Conservation (phyloP, 768 basidiomycete species). For the Mycena venus region DNA sequence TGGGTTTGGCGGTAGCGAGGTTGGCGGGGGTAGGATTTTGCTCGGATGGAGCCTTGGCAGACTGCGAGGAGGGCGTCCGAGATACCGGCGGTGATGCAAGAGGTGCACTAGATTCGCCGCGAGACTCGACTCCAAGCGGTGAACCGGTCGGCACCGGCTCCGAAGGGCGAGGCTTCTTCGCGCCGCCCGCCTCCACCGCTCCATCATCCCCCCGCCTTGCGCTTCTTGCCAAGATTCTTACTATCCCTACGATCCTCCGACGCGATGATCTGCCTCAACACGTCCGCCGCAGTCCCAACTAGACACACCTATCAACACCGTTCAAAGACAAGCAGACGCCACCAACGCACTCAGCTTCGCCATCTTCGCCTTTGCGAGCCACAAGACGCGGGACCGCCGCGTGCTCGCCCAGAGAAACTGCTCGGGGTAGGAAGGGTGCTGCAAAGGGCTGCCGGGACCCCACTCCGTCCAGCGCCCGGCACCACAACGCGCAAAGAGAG, state of each 20-base stretch:
- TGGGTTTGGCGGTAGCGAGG: background rate
- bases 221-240: slow-evolving; percentile 16
- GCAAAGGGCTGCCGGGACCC: slow-evolving; percentile 14
- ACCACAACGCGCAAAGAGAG: slow-evolving; percentile 1
- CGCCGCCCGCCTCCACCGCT: background rate
- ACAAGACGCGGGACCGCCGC: background rate
- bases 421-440: background rate
- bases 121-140: too few species aligned
- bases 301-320: background rate
- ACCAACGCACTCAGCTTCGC: background rate
- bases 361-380: background rate
- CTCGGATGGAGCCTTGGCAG: background rate
- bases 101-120: background rate
- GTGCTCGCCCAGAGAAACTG: slow-evolving; percentile 16
- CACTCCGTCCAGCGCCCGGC: slow-evolving; percentile 15
- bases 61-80: too few species aligned
- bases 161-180: slow-evolving; percentile 6
- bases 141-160: background rate
- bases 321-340: too few species aligned
- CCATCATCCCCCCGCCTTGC: background rate
- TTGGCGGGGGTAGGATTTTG: background rate
- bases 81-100: background rate
- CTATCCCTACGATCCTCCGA: background rate
- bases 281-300: slow-evolving; percentile 5
- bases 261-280: slow-evolving; percentile 4